Conservation (phyloP, 2,329 filamentous ascomycete genomes). For the Ceratocystis destructans region DNA sequence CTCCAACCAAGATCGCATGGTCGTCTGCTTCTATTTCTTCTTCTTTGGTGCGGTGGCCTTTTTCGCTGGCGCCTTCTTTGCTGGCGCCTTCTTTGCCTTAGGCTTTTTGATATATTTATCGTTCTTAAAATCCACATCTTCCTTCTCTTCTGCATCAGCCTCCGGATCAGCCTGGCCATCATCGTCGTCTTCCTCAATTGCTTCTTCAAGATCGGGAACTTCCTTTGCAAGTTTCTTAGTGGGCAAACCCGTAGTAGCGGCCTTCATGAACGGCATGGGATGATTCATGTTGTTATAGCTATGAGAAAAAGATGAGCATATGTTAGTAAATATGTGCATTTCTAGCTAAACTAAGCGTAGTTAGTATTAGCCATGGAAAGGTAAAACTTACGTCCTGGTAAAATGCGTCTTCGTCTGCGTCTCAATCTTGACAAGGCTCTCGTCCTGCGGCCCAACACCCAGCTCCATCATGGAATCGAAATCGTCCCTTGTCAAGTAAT, state of each 20-base stretch:
- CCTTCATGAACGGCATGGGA: conserved; percentile 92
- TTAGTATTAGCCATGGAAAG: not conserved
- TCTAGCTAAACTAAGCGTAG: not conserved
- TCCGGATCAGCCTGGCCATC: conserved; percentile 48
- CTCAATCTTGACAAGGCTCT: conserved; percentile 64
- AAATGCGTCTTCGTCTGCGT: conserved; percentile 78
- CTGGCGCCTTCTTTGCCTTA: conserved; percentile 49
- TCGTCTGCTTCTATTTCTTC: conserved; percentile 17
- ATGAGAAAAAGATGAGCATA: conserved; percentile 13
- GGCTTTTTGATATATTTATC: conserved; percentile 94
- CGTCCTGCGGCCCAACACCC: conserved; percentile 70
- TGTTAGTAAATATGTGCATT: conserved; percentile 14
- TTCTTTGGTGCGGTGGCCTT: conserved; percentile 21
- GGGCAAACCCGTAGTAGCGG: conserved; percentile 49
- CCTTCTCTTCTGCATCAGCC: conserved; percentile 53
- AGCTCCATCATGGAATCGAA: conserved; percentile 88
- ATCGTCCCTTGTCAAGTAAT: conserved; percentile 88
- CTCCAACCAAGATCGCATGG: not conserved
- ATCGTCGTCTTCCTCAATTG: conserved; percentile 83
- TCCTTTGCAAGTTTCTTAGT: conserved; percentile 60
- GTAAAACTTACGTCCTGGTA: conserved; percentile 59
- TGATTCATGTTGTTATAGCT: conserved; percentile 81
- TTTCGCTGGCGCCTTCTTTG: conserved; percentile 35
- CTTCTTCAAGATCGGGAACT: conserved; percentile 88
- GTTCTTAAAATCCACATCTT: conserved; percentile 72